These are phyloP conservation scores for Zygnema circumcarinatum DNA, from an alignment of 139 green algal genomes.

Conservation along the genomic window DNA sequence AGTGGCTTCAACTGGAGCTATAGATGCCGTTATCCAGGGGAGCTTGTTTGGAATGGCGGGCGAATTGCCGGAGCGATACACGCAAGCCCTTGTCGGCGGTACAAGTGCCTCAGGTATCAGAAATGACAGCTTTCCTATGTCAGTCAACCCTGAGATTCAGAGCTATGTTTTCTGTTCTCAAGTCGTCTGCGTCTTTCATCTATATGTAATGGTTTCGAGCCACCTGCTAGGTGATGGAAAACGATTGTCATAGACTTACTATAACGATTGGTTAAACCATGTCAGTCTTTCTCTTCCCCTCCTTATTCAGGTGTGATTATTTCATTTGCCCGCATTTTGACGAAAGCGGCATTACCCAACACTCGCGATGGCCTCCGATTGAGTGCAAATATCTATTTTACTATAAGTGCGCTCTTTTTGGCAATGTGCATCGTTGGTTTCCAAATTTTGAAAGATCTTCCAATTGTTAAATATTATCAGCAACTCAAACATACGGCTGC, in stretches of 20 bases:
- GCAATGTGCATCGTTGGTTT: conserved; percentile 52
- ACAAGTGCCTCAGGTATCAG: conserved; percentile 50
- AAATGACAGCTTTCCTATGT: background rate
- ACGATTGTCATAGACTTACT: too few species aligned
- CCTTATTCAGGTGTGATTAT: conserved; percentile 53
- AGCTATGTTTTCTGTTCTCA: too few species aligned
- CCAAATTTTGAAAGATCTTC: conserved; percentile 30
- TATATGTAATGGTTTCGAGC: too few species aligned
- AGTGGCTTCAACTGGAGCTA: conserved; percentile 11
- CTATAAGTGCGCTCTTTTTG: conserved; percentile 37
- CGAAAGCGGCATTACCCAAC: conserved; percentile 53
- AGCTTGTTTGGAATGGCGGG: conserved; percentile 61
- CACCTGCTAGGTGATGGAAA: too few species aligned
- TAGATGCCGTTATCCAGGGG: conserved; percentile 58
- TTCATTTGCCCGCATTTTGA: conserved; percentile 43
- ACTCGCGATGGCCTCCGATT: conserved; percentile 43
- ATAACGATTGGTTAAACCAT: too few species aligned
- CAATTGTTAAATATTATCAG: conserved; percentile 47
- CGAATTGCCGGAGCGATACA: conserved; percentile 61
- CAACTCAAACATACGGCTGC: background rate
- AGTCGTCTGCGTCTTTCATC: too few species aligned
- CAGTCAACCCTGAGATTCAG: background rate
- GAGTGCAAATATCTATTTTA: conserved; percentile 66
- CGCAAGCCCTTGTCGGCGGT: conserved; percentile 61
- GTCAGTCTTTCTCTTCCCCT: too few species aligned